A percentile compares a stretch with the other conserved stretches of the same genome.
Evolutionary conservation across 345 rosid genomes (phyloP).

Genomic region (Litchi chinensis): DNA sequence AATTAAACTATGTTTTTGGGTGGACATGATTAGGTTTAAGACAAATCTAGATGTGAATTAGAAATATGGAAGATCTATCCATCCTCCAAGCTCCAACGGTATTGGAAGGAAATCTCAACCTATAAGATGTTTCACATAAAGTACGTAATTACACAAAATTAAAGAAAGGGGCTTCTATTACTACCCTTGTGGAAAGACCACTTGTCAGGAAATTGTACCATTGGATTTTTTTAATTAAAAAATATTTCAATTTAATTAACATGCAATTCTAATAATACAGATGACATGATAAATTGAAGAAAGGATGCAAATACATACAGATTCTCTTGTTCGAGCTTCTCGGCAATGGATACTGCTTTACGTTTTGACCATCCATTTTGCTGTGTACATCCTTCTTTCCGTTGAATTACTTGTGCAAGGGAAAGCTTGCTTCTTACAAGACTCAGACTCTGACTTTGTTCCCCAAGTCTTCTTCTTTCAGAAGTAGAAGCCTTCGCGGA

Average conservation of each 20-base stretch:
- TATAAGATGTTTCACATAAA: background rate
- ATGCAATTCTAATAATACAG: background rate
- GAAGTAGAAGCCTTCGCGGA: conserved; percentile 24
- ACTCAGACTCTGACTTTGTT: conserved; percentile 64
- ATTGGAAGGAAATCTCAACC: background rate
- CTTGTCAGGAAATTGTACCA: background rate
- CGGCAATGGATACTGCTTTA: conserved; percentile 85
- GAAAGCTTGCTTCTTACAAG: conserved; percentile 93
- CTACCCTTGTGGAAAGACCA: background rate
- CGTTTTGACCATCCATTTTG: conserved; percentile 78
- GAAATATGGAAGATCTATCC: background rate
- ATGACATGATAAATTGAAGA: background rate
- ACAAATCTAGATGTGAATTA: background rate
- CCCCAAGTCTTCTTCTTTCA: conserved; percentile 51
- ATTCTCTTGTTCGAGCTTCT: conserved; percentile 95
- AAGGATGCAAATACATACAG: conserved; percentile 53
- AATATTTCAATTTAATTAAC: background rate
- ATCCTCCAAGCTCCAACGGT: background rate
- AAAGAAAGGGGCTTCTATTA: background rate
- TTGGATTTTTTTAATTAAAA: background rate
- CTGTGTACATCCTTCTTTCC: conserved; percentile 78
- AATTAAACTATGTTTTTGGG: background rate
- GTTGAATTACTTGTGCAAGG: conserved; percentile 82
- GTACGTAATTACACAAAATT: background rate
- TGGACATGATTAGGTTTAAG: background rate